These are phyloP conservation scores for Kickxella alabastrina DNA, from an alignment of 192 early-diverging fungal genomes.

Conservation along the genomic window DNA sequence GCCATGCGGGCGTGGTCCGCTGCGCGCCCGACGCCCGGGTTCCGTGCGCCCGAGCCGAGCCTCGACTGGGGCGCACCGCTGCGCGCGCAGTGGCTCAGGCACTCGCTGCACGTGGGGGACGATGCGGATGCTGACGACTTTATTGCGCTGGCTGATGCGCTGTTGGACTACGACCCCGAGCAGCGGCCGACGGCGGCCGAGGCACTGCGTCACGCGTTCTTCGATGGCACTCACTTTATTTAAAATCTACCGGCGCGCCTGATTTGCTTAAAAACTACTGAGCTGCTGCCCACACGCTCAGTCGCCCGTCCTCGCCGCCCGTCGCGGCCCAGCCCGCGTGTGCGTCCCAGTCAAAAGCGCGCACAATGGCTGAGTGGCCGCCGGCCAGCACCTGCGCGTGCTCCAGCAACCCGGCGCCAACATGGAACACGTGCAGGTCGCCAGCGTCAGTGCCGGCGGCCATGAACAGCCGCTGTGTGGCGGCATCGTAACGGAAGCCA, in stretches of 20 bases:
- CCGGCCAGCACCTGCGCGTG: constrained; percentile 71
- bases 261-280: neutral
- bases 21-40: constrained; percentile 20
- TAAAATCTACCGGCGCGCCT: neutral
- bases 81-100: constrained; percentile 48
- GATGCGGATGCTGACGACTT: too few relatives aligned
- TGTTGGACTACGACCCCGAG: constrained; percentile 87
- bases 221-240: constrained; percentile 37
- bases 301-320: constrained; percentile 74
- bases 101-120: constrained; percentile 41
- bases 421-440: constrained; percentile 74
- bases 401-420: constrained; percentile 69
- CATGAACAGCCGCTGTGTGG: constrained; percentile 69
- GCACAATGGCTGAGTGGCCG: constrained; percentile 84
- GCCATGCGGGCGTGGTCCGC: constrained; percentile 51
- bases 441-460: constrained; percentile 73
- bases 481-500: constrained; percentile 72
- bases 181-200: constrained; percentile 77
- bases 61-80: constrained; percentile 50
- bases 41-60: constrained; percentile 25
- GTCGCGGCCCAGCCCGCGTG: constrained; percentile 57
- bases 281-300: constrained; percentile 62
- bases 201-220: constrained; percentile 53
- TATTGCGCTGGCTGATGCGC: constrained; percentile 51
- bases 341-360: constrained; percentile 72